phyloP scores from a whole-genome alignment of 371 early-diverging fungal species.

The Haplosporangium sp. region DNA sequence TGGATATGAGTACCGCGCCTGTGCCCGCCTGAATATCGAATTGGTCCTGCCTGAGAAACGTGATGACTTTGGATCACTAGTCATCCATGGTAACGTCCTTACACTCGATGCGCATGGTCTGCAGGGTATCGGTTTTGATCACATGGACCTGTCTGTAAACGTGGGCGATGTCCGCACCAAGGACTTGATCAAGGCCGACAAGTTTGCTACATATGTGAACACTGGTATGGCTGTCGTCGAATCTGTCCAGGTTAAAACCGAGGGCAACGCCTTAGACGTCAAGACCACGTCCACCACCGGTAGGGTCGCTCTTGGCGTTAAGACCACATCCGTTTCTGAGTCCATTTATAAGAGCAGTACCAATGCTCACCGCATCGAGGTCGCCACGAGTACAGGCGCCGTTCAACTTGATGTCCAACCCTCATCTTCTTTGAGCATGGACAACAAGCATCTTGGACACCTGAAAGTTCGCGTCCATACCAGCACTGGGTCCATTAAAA shows the following conservation, averaged over 20 bases:
- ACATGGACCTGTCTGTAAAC: constrained; percentile 2
- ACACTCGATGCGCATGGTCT: constrained; percentile 4
- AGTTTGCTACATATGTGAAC: constrained; percentile 1
- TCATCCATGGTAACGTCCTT: constrained; percentile 17
- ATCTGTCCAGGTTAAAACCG: constrained; percentile 5
- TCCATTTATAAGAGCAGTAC: not conserved
- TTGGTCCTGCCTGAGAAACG: constrained; percentile 25
- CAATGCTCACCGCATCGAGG: constrained; percentile 9
- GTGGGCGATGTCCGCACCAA: constrained; percentile 14
- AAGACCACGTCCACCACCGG: constrained; percentile 6
- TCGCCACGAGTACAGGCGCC: constrained; percentile 14
- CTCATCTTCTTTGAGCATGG: not conserved
- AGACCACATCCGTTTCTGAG: constrained; percentile 8
- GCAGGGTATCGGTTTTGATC: constrained; percentile 16
- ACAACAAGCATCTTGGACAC: constrained; percentile 14
- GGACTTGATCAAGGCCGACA: constrained; percentile 6
- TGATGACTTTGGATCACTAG: constrained; percentile 10
- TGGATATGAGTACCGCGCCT: constrained; percentile 14
- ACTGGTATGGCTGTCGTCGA: constrained; percentile 21
- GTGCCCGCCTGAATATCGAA: constrained; percentile 16
- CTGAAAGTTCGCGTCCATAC: constrained; percentile 7
- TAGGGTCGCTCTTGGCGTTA: not conserved
- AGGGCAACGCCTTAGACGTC: constrained; percentile 24
- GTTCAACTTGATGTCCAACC: constrained; percentile 12
- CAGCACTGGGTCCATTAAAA: constrained; percentile 17